Evolutionary conservation across 305 asterid species (phyloP), one percentile per base, ranked within the genome.

Genomic region (Coffea humblotiana): DNA sequence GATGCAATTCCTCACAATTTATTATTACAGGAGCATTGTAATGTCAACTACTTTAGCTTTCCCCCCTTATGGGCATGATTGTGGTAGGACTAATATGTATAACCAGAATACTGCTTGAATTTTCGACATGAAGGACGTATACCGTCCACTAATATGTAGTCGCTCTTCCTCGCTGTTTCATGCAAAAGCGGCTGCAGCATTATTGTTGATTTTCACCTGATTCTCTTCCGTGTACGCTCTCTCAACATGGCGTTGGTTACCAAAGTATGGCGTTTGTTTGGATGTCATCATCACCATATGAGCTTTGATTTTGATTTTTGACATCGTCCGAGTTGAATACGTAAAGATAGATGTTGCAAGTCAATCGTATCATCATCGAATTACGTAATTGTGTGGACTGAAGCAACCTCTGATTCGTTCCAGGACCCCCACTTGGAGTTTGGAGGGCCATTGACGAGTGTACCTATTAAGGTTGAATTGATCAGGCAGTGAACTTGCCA

Each of bases 381-480:
- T 69, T 23, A 52, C 48, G 71, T 25, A 13, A 40, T 47, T 58
- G 32, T 15, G 75, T 18, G 45, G 25, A 58, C 43, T 58, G 78
- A 75, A 40, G 65, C 35, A 27, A 23, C 48, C 15, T 21, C 58
- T 76, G 66, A 43, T 40, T 47, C 16, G 40, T 72, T 79, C 18
- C 23, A 11, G 48, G 63, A 43, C 25, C 76, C 66, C 87, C 87
- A 84, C 14, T 27, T 81, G 87, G 87, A 64, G 82, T 67, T 14
- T n/a, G 3, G 48, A 43, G 60, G 27, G 69, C 51, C 35, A 29
- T 70, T 81, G 76, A 74, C 72, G 43, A 37, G 0, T 37, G 43
- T 37, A 37, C 74, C 14, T 69, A 35, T 48, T 25, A 65, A 8
- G 60, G 23, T 74, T 58, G 71, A 60, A 77, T 25, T 76, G 74